These are phyloP conservation scores for Gnetum montanum DNA, from an alignment of 75 land plant species.

Conservation along the genomic window DNA sequence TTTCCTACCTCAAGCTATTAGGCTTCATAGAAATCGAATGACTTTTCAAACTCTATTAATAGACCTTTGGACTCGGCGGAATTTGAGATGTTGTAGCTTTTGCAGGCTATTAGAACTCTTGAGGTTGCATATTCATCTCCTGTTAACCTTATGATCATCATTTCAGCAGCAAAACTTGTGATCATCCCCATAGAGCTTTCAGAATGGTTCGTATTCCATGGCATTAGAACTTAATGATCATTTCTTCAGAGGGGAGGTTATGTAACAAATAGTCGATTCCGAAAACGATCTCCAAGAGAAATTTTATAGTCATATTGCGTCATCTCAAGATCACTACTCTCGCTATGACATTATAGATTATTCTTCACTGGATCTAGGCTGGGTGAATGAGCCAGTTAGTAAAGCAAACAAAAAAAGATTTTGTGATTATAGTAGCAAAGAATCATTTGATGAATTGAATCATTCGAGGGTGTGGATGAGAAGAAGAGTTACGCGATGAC, in stretches of 20 bases:
- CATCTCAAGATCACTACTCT: constrained; percentile 6
- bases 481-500: too few relatives aligned
- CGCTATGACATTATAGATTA: constrained; percentile 14
- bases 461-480: too few relatives aligned
- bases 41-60: neutral
- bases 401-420: neutral
- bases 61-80: neutral
- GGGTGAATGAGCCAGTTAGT: constrained; percentile 55
- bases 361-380: constrained; percentile 44
- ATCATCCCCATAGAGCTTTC: too few relatives aligned
- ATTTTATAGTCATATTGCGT: constrained; percentile 61
- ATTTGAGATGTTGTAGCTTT: neutral
- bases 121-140: neutral
- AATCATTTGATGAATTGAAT: too few relatives aligned
- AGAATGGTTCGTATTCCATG: neutral
- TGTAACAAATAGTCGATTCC: constrained; percentile 78
- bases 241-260: neutral
- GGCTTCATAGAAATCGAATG: neutral
- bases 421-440: too few relatives aligned
- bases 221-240: neutral
- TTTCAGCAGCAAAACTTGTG: neutral
- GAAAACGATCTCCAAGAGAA: constrained; percentile 72
- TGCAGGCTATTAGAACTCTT: neutral
- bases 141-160: neutral
- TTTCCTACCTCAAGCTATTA: neutral